Conservation (phyloP, 306 rosid species). For the Argentina anserina region DNA sequence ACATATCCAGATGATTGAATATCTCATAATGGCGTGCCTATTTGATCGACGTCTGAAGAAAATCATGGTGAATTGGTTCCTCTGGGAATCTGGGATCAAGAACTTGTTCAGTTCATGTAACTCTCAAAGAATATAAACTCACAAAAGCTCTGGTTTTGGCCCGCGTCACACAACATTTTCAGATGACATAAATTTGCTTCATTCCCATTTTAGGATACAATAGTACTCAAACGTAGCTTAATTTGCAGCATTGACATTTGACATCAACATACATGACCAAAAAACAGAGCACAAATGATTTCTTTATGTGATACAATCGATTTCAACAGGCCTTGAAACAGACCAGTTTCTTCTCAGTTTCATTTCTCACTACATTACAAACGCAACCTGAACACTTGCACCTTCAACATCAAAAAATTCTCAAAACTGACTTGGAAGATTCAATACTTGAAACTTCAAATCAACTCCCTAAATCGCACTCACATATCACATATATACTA, state of each 20-base stretch:
- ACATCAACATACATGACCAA: neutral
- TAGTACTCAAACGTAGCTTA: neutral
- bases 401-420: slow-evolving; percentile 14
- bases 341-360: slow-evolving; percentile 12
- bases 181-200: neutral
- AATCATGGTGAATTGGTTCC: neutral
- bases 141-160: neutral
- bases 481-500: slow-evolving; percentile 52
- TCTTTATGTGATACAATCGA: neutral
- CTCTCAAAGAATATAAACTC: neutral
- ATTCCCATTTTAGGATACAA: neutral
- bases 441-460: slow-evolving; percentile 31
- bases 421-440: slow-evolving; percentile 26
- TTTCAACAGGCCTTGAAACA: neutral
- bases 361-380: slow-evolving; percentile 34
- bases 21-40: neutral
- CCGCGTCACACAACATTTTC: neutral
- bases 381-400: too few species aligned
- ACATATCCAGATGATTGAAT: slow-evolving; percentile 19
- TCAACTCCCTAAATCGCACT: slow-evolving; percentile 40
- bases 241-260: neutral
- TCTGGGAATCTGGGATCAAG: neutral
- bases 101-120: neutral
- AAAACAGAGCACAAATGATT: neutral
- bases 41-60: neutral